These are phyloP conservation scores for Lepidopterella palustris DNA, from an alignment of 495 filamentous ascomycete genomes.

Conservation along the genomic window DNA sequence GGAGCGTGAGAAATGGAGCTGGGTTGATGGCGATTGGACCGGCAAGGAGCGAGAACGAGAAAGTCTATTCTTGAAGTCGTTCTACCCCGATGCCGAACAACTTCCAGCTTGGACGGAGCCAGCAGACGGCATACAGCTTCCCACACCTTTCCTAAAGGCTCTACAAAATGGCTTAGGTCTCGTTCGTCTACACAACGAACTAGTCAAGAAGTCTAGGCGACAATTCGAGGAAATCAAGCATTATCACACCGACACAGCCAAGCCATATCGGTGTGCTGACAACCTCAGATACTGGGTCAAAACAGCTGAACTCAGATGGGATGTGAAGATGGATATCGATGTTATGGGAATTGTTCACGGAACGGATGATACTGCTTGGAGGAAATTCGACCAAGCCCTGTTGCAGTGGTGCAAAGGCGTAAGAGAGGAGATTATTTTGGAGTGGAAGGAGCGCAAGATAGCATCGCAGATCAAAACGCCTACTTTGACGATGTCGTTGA, in stretches of 20 bases:
- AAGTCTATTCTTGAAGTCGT: conserved; percentile 57
- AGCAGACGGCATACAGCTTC: conserved; percentile 49
- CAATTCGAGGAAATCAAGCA: conserved; percentile 86
- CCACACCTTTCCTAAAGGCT: conserved; percentile 67
- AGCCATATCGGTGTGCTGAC: conserved; percentile 89
- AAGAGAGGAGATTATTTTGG: conserved; percentile 63
- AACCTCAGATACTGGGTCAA: conserved; percentile 95
- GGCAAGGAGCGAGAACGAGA: conserved; percentile 73
- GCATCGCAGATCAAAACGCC: conserved; percentile 25
- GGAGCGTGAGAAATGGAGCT: conserved; percentile 68
- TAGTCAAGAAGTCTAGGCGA: conserved; percentile 73
- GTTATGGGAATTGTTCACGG: conserved; percentile 78
- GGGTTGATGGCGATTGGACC: conserved; percentile 76
- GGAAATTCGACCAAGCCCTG: conserved; percentile 71
- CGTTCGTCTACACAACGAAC: conserved; percentile 80
- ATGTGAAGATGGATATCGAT: conserved; percentile 76
- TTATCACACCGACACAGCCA: conserved; percentile 82
- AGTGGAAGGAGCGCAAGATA: conserved; percentile 46
- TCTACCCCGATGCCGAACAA: conserved; percentile 54
- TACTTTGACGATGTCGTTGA: conserved; percentile 22
- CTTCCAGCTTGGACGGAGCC: conserved; percentile 65
- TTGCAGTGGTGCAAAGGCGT: conserved; percentile 71
- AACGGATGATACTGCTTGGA: conserved; percentile 60
- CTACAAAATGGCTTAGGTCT: conserved; percentile 75
- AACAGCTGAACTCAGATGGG: conserved; percentile 90